Base-by-base conservation (phyloP, 176 grass and related monocot species). In the Poa pratensis region DNA sequence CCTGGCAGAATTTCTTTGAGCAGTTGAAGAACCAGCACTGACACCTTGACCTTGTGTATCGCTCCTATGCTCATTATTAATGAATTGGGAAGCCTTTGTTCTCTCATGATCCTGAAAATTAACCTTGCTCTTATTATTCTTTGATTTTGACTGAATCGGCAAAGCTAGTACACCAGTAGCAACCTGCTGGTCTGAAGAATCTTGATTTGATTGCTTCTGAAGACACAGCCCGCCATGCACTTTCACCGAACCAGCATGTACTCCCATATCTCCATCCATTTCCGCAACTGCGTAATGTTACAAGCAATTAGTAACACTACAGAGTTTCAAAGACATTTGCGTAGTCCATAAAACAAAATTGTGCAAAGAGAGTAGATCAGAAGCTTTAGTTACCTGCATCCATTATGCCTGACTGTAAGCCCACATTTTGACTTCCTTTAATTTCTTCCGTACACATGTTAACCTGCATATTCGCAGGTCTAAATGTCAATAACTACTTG, bases 221-320 rank as follows among this genome's bases (percentile, higher is more conserved):
- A 76, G 20, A 75, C 32, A 84, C 48, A 10, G n/a, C 45, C 16
- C 80, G 52, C 67, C 78, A 9, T 84, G 72, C 69, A 86, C 59
- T 83, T 79, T 66, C 78, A 67, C 68, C 19, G 74, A 28, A 83
- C 34, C 81, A 80, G 75, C 65, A 80, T 83, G 14, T 15, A 64
- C 64, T 30, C 23, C 77, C 35, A 15, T 39, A 74, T 74, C 61
- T 73, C 48, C 74, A 84, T 86, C 85, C 50, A 73, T 81, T 84
- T 89, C 91, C 17, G 84, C 42, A 91, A 86, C 61, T 85, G 73
- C 73, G 67, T 64, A 80, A 74, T 84, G 23, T 78, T 94, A 75
- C 74, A 78, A 80, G 73, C 48, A 84, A 84, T 82, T 80, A 85
- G 50, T 81, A n/a, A 72, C 58, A 89, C 26, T 74, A 53, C 43